Conservation (phyloP, 2,329 filamentous ascomycete species). For the Penicillium sp. region DNA sequence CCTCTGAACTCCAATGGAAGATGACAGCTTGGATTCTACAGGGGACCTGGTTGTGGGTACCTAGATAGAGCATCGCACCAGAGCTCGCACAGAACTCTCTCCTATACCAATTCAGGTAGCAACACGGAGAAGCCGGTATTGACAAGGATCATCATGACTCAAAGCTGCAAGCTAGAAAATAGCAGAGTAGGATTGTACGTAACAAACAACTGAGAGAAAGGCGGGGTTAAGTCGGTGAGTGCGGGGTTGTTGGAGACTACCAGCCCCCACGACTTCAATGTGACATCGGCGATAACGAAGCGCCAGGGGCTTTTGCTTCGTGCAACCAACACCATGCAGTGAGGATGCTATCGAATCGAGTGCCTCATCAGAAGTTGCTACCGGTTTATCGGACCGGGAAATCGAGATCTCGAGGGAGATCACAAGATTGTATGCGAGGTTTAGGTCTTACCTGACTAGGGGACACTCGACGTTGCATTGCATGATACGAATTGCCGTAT, state of each 20-base stretch:
- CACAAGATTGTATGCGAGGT: neutral
- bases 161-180: neutral
- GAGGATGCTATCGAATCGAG: neutral
- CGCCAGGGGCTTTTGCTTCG: neutral
- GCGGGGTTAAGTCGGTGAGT: neutral
- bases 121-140: neutral
- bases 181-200: neutral
- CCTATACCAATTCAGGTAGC: neutral
- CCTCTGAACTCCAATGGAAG: no score
- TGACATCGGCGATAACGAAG: neutral
- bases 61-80: neutral
- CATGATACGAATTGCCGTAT: neutral
- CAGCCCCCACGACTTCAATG: neutral
- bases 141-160: neutral
- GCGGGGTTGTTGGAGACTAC: neutral
- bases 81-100: neutral
- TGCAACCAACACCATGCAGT: neutral
- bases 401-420: neutral
- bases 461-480: neutral
- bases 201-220: neutral
- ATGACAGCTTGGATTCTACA: no score
- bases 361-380: neutral
- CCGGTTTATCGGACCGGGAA: neutral
- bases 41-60: no score
- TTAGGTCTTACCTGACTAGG: neutral